Evolutionary conservation across 257 asterid genomes (phyloP).

Genomic region (Solanum habrochaites): DNA sequence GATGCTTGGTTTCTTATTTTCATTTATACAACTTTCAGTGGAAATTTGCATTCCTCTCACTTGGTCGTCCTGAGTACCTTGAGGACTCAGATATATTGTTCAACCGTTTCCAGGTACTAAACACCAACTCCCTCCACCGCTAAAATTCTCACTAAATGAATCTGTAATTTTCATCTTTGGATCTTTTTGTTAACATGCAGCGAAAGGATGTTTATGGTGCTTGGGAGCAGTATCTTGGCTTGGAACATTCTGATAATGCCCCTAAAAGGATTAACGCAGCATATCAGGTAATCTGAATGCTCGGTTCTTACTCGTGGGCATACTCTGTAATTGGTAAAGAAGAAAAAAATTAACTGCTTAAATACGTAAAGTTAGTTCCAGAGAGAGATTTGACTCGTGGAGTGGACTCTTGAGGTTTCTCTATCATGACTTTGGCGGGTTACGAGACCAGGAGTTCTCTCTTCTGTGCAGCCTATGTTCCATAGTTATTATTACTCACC

Average conservation of each 20-base stretch:
- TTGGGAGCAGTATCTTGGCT: slow-evolving; percentile 58
- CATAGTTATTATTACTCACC: background rate
- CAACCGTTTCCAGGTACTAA: slow-evolving; percentile 43
- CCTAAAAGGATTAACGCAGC: slow-evolving; percentile 36
- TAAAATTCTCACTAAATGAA: background rate
- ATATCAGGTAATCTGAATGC: slow-evolving; percentile 25
- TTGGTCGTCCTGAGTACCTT: slow-evolving; percentile 45
- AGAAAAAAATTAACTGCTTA: background rate
- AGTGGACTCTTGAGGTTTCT: background rate
- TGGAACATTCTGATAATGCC: slow-evolving; percentile 43
- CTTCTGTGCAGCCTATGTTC: background rate
- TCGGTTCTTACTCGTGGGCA: background rate
- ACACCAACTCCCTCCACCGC: background rate
- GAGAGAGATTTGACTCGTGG: background rate
- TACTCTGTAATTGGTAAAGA: background rate
- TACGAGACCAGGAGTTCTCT: background rate
- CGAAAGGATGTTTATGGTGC: slow-evolving; percentile 26
- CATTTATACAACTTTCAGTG: slow-evolving; percentile 17
- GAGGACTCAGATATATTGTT: slow-evolving; percentile 41
- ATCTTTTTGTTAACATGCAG: slow-evolving; percentile 10
- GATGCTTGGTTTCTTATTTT: background rate
- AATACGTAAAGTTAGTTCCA: background rate
- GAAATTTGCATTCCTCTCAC: slow-evolving; percentile 51
- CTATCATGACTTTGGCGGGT: background rate
- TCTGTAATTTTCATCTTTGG: background rate